Conservation (phyloP, 495 filamentous ascomycete genomes). For the Aspergillus wentii region DNA sequence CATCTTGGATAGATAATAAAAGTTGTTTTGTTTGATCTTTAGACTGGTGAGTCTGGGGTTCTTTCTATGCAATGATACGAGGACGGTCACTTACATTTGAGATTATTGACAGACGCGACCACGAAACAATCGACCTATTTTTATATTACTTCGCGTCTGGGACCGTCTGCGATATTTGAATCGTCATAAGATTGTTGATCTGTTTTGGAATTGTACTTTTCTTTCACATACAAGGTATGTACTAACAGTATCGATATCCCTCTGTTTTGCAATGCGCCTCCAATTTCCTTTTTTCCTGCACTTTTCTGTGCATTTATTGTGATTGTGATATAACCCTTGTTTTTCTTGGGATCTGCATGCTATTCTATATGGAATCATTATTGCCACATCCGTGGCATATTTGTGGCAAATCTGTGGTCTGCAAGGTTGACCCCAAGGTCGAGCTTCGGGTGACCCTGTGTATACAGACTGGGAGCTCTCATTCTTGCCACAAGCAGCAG, state of each 20-base stretch:
- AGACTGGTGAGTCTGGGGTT: constrained; percentile 21
- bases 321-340: constrained; percentile 1
- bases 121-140: constrained; percentile 13
- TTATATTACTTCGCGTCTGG: constrained; percentile 8
- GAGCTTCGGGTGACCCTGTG: no score
- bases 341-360: neutral
- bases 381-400: no score
- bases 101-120: constrained; percentile 19
- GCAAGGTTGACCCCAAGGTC: no score
- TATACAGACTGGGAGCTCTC: no score
- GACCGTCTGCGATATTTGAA: constrained; percentile 9
- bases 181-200: constrained; percentile 11
- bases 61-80: constrained; percentile 1
- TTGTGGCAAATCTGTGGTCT: no score
- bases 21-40: constrained; percentile 15
- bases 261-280: constrained; percentile 1
- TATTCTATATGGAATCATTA: no score
- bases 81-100: constrained; percentile 3
- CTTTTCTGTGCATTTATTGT: neutral
- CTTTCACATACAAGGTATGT: constrained; percentile 9
- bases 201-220: constrained; percentile 10
- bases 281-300: neutral
- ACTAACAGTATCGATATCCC: neutral
- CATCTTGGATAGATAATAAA: constrained; percentile 22
- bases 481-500: no score